Evolutionary conservation across 2,329 filamentous ascomycete species (phyloP), one percentile per base, ranked within the genome.

Genomic region (Colletotrichum siamense): DNA sequence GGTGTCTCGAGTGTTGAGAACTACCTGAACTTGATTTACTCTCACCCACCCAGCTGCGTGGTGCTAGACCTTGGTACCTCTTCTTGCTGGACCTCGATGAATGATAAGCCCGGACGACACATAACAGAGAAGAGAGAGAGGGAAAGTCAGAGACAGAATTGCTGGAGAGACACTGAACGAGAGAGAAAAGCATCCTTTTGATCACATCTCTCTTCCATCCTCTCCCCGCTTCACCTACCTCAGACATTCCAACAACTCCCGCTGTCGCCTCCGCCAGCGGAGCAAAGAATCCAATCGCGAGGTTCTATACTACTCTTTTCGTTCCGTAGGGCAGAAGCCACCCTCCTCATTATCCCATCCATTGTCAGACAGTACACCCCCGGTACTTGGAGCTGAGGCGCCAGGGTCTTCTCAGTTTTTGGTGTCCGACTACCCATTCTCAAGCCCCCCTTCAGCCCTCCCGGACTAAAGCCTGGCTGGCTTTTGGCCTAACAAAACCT

Each of bases 371-470:
- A 76, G 64, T 34, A 30, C 57, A 69, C 64, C 59, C 71, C 71
- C 74, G 65, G 71, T 76, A 76, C 71, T 70, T 76, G 70, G 65
- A 76, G 71, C 74, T 75, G 74, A 76, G 70, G 74, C 74, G 70
- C 71, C 66, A 74, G 74, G 64, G 71, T 74, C 74, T 71, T 76
- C 74, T 39, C 57, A n/a, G n/a, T 57, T 66, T 74, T 65, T 69
- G 64, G 74, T 74, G 22, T 76, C 69, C 24, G 30, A 74, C 66
- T 70, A 32, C 66, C 71, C 74, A 69, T 75, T 70, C 44, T 66
- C 71, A 76, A 79, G 78, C 79, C 81, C 80, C 63, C 81, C 77
- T 82, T 85, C 84, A 85, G 84, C 84, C 84, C 83, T 85, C 80
- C 82, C 79, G 77, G 83, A 82, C 83, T 85, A 85, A 82, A 80